Base-by-base conservation (phyloP, 2,329 filamentous ascomycete genomes). In the Paracoccidioides brasiliensis region DNA sequence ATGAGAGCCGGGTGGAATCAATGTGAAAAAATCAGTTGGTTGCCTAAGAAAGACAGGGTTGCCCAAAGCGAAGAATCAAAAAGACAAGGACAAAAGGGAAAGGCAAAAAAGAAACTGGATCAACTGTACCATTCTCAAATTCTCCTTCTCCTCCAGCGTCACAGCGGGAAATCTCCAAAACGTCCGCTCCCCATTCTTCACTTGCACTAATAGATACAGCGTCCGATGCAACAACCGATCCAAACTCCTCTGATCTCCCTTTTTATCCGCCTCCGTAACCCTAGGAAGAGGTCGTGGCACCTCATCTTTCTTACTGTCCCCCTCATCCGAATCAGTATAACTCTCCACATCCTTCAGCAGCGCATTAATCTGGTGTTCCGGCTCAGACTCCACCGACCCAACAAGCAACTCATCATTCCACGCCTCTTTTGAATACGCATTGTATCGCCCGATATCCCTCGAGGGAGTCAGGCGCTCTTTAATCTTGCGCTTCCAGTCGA, bases 351-450 rank as follows among this genome's bases (percentile, higher is more conserved):
- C 89, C 64, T 81, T 79, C 50, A 95, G 72, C 58, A 95, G 72
- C 63, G 80, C 78, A 59, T 90, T 80, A 12, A 86, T 75, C 66
- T 88, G 74, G 58, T 78, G 76, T 54, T 82, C 80, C 55, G 84
- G 80, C 61, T 80, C 76, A 58, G 81, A 83, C 59, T 86, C 78
- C 54, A 76, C 69, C 57, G 89, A 85, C 10, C 88, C 89, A 1
- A 93, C 80, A 10, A 87, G 75, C 55, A 94, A 72, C 74, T 97
- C 93, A 69, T 98, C 93, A 67, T 95, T 89, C 93, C 93, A 98
- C 4, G 83, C 85, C 59, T 83, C 81, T 64, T 80, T 79, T 59
- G 78, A 77, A 68, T 85, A 86, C 46, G 86, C 85, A 64, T 85
- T 83, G 77, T 95, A 96, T 53, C 81, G 76, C 57, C 91, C 91